These are phyloP conservation scores for Salvia sclarea DNA, from an alignment of 305 asterid genomes.

Conservation along the genomic window DNA sequence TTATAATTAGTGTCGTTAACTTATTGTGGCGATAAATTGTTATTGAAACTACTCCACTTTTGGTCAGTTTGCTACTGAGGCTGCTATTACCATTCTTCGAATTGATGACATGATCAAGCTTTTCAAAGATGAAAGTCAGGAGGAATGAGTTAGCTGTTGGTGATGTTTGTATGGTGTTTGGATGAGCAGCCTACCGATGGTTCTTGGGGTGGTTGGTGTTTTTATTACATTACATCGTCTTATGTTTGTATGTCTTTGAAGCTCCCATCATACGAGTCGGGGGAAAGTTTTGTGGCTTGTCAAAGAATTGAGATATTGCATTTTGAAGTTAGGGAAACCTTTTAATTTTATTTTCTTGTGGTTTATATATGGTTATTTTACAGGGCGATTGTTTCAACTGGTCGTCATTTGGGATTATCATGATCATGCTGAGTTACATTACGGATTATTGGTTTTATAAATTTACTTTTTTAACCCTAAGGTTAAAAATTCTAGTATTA, in stretches of 20 bases:
- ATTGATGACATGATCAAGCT: constrained; percentile 97
- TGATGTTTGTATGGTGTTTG: not conserved
- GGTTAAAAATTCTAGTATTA: too few relatives aligned
- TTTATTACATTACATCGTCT: constrained; percentile 11
- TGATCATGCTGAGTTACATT: too few relatives aligned
- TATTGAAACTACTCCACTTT: not conserved
- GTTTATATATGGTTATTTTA: not conserved
- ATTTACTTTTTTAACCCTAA: not conserved
- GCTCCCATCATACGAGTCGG: constrained; percentile 19
- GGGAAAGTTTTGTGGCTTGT: constrained; percentile 34
- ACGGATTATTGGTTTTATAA: not conserved
- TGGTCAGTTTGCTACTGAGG: constrained; percentile 96
- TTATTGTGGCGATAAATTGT: not conserved
- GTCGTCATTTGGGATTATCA: not conserved
- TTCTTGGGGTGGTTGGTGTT: not conserved
- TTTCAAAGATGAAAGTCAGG: constrained; percentile 75
- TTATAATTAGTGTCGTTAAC: not conserved
- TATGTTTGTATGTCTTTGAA: constrained; percentile 18
- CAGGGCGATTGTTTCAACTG: not conserved
- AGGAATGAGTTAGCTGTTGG: constrained; percentile 29
- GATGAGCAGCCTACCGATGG: not conserved
- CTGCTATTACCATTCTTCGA: constrained; percentile 93
- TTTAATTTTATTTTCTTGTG: not conserved
- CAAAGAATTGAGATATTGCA: constrained; percentile 7
- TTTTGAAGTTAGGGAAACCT: not conserved